Base-by-base conservation (phyloP, 176 grass and related monocot genomes). In the Musa schizocarpa region DNA sequence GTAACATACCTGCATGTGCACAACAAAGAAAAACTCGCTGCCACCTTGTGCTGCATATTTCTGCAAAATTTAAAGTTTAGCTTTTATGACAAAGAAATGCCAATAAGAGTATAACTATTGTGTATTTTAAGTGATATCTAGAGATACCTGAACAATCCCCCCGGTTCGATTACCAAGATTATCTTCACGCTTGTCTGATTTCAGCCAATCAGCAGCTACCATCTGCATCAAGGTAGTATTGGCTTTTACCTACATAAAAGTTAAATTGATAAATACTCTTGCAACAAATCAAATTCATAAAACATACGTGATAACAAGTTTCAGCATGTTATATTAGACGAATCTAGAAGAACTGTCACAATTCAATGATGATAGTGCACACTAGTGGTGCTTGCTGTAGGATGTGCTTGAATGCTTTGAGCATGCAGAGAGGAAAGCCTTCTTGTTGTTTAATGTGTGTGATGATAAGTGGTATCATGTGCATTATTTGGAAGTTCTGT, bases 121-220 rank as follows among this genome's bases (percentile, higher is more conserved):
- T 17, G 64, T 9, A 65, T 49, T 54, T 56, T 48, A 49, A 21
- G 69, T 13, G 58, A 62, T 62, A 62, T 22, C 11, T 1, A 9
- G 24, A 56, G 23, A 9, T 87, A 99, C 96, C 88, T 99, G 96
- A 78, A 99, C 91, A 81, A 99, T 73, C 50, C 96, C 96, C 0
- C 91, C 96, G 26, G 77, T 80, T 65, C 86, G 96, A 57, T 86
- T 81, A 29, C 86, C 84, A 58, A 99, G 82, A 87, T 99, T 85
- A 85, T 99, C 96, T 86, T 99, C 96, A 69, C 91, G 96, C 74
- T 92, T 99, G 69, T 94, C 83, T 59, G 96, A 99, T 71, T 89
- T 91, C 81, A 99, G 86, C 96, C 96, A 99, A 78, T 99, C 96
- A 69, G 96, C 96, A 73, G 83, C 96, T 43, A 99, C 84, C 96